phyloP scores from a whole-genome alignment of 148 eudicot species.

The Rhododendron simsii region DNA sequence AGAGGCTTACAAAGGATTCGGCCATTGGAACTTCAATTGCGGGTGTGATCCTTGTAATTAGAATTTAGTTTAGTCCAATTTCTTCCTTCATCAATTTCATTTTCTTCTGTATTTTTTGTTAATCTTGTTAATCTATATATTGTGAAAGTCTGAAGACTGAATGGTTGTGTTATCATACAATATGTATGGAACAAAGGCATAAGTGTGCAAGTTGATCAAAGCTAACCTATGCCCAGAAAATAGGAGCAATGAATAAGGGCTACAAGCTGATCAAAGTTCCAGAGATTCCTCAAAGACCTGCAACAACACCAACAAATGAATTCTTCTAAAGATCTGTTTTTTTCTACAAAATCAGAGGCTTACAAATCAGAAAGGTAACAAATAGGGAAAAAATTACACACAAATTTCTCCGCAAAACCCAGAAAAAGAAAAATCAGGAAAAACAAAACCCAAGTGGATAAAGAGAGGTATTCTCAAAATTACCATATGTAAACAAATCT shows the following conservation, averaged over 20 bases:
- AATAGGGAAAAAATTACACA: neutral
- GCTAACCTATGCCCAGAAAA: slow-evolving; percentile 13
- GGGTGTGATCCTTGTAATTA: neutral
- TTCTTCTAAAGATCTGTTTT: neutral
- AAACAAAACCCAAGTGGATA: neutral
- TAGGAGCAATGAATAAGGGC: neutral
- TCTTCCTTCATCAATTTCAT: neutral
- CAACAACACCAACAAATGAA: slow-evolving; percentile 4
- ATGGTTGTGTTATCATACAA: neutral
- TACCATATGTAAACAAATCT: neutral
- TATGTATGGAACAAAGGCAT: neutral
- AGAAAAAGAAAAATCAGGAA: neutral
- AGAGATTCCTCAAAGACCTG: slow-evolving; percentile 23
- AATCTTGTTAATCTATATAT: neutral
- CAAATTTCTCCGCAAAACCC: neutral
- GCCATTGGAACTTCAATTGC: neutral
- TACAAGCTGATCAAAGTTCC: slow-evolving; percentile 10
- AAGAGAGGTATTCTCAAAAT: neutral
- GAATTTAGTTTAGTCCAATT: neutral
- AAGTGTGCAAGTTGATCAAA: neutral
- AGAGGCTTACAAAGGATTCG: too few relatives aligned
- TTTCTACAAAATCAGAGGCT: neutral
- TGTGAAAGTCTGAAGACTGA: neutral
- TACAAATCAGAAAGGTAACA: neutral
- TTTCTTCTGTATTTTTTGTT: neutral